Conservation (phyloP, 1,284 basidiomycete species). For the Coriolopsis trogii region DNA sequence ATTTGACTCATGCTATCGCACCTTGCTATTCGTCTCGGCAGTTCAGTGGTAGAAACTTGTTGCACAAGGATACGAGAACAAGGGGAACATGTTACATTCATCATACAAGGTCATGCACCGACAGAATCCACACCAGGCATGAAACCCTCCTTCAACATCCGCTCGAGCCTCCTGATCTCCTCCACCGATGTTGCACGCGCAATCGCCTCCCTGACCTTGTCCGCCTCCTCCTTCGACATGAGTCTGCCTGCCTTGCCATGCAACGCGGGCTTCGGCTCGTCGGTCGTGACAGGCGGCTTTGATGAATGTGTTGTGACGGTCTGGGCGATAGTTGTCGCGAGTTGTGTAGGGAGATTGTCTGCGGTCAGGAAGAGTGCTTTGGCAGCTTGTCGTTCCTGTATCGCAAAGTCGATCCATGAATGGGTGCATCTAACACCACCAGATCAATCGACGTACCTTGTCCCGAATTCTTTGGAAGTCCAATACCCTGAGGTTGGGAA, state of each 20-base stretch:
- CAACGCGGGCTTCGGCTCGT: constrained; percentile 72
- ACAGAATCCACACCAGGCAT: constrained; percentile 77
- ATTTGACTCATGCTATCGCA: neutral
- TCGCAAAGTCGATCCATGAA: too few relatives aligned
- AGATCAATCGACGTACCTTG: constrained; percentile 84
- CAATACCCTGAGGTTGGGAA: constrained; percentile 87
- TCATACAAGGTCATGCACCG: constrained; percentile 53
- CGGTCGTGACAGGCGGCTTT: constrained; percentile 61
- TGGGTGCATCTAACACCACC: too few relatives aligned
- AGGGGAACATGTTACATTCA: constrained; percentile 33
- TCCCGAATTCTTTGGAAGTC: constrained; percentile 98
- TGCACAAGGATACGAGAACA: too few relatives aligned
- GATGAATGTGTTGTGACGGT: constrained; percentile 69
- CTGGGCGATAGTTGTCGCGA: constrained; percentile 78
- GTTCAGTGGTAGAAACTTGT: too few relatives aligned
- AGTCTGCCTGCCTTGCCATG: constrained; percentile 75
- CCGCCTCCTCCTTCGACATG: constrained; percentile 92
- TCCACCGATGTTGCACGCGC: constrained; percentile 90
- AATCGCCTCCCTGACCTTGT: constrained; percentile 88
- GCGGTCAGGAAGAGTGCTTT: constrained; percentile 78
- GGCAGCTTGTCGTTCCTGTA: constrained; percentile 80
- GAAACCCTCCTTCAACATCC: constrained; percentile 86
- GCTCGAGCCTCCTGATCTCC: constrained; percentile 86
- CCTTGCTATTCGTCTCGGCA: neutral
- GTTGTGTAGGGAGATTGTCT: constrained; percentile 76